Percentiles rank a stretch among this genome's conserved stretches.
phyloP scores from a whole-genome alignment of 148 eudicot genomes.

The Chenopodium quinoa region DNA sequence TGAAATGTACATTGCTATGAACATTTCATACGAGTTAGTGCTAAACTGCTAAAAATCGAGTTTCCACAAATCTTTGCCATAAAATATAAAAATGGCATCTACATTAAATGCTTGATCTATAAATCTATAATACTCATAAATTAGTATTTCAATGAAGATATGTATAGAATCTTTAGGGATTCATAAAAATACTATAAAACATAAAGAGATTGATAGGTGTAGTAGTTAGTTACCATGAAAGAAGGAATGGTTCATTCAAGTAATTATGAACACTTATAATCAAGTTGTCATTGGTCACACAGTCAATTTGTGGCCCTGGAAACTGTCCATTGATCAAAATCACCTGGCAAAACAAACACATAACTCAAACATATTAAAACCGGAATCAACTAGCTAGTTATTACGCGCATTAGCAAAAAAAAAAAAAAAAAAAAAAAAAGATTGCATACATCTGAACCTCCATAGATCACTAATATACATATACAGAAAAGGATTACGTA shows the following conservation, averaged over 20 bases:
- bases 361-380: background rate
- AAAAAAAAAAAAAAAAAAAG: background rate
- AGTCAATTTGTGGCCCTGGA: constrained; percentile 92
- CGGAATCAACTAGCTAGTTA: background rate
- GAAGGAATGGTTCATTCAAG: constrained; percentile 84
- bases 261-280: constrained; percentile 81
- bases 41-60: background rate
- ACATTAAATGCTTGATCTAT: constrained; percentile 19
- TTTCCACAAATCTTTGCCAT: background rate
- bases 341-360: constrained; percentile 47
- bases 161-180: constrained; percentile 3
- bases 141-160: background rate
- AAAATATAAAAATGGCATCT: background rate
- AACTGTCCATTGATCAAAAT: constrained; percentile 97
- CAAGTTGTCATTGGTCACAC: constrained; percentile 93
- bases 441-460: background rate
- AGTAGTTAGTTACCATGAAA: constrained; percentile 65
- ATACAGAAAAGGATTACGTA: constrained; percentile 11
- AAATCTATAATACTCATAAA: background rate
- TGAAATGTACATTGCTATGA: too few relatives aligned
- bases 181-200: background rate
- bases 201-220: background rate
- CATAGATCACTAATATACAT: background rate
- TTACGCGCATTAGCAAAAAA: background rate
- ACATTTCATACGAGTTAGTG: too few relatives aligned